Evolutionary conservation across 208 protist genomes (phyloP), one percentile per base, ranked within the genome.

Genomic region (Acanthamoeba culbertsoni): DNA sequence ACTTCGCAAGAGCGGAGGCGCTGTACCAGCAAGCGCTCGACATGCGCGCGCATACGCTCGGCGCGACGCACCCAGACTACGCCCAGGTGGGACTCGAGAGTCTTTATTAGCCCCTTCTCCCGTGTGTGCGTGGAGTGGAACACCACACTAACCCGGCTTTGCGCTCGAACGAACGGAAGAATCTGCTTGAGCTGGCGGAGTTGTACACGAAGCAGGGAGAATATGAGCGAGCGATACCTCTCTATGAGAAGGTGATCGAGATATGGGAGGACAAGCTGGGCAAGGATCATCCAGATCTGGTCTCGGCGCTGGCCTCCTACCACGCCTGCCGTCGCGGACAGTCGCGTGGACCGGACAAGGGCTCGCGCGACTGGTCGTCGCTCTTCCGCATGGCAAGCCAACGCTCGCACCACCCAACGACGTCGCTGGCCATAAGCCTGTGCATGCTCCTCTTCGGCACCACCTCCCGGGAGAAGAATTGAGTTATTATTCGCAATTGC

Each of bases 241-340:
- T 93, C 43, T 93, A 93, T 63, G 88, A 93, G 45, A 82, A 93
- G 46, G 84, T 91, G 43, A 75, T 93, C 43, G 88, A 93, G 45
- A 93, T 93, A n/a, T 93, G 88, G 88, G 63, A 93, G 65, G 88
- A 93, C 35, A 93, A 93, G 63, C 65, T 93, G 40, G 88, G 88
- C 59, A 75, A 82, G 48, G 68, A 93, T 45, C 88, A 93, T 46
- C 88, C 88, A 16, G 88, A 93, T 42, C 40, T 91, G 26, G 57
- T 63, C 55, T 23, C 62, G 28, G 84, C 84, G 33, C 40, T 91
- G 7, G 53, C 23, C 37, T 75, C 57, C 23, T 91, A 91, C 84
- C 84, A 91, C 37, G 84, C 73, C 43, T 84, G 73, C 28, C 73
- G 73, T 14, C 73, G 73, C 45, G 73, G 73, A 6, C 73, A 84